These are phyloP conservation scores for Xylariaceae sp. DNA, from an alignment of 2,329 filamentous ascomycete genomes.

Conservation along the genomic window DNA sequence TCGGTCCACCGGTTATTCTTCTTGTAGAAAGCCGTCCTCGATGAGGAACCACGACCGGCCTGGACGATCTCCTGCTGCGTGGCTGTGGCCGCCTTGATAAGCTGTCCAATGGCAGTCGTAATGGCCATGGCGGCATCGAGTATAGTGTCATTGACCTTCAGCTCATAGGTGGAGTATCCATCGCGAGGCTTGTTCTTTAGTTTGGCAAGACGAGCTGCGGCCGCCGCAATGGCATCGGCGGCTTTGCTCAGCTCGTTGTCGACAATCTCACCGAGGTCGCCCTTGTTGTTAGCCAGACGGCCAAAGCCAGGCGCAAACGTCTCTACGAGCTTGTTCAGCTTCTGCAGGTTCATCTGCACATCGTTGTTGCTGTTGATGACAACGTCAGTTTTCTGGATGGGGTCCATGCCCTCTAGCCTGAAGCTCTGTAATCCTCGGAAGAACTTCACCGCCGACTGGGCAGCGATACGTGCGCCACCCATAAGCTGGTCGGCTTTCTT, in stretches of 20 bases:
- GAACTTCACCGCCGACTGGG: conserved; percentile 83
- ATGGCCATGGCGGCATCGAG: conserved; percentile 89
- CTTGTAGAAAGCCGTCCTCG: conserved; percentile 94
- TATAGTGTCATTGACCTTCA: conserved; percentile 93
- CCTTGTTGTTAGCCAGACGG: conserved; percentile 71
- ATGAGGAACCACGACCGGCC: conserved; percentile 81
- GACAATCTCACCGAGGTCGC: conserved; percentile 88
- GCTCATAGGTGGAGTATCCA: conserved; percentile 90
- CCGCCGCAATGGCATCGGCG: conserved; percentile 90
- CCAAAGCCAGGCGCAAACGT: conserved; percentile 81
- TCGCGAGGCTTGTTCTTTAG: conserved; percentile 96
- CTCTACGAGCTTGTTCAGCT: conserved; percentile 88
- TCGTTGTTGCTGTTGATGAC: conserved; percentile 98
- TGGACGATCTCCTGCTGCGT: conserved; percentile 96
- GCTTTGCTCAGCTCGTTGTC: conserved; percentile 89
- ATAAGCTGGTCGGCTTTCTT: conserved; percentile 87
- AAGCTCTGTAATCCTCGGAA: conserved; percentile 93
- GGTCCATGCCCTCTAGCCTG: conserved; percentile 83
- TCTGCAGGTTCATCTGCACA: conserved; percentile 88
- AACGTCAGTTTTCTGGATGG: conserved; percentile 89
- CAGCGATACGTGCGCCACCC: conserved; percentile 75
- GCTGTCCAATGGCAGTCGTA: conserved; percentile 84
- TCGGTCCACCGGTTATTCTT: conserved; percentile 99
- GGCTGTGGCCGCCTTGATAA: conserved; percentile 89
- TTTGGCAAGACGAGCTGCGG: conserved; percentile 81